Evolutionary conservation across 192 early-diverging fungal genomes (phyloP).

Genomic region (Podochytrium sp.): DNA sequence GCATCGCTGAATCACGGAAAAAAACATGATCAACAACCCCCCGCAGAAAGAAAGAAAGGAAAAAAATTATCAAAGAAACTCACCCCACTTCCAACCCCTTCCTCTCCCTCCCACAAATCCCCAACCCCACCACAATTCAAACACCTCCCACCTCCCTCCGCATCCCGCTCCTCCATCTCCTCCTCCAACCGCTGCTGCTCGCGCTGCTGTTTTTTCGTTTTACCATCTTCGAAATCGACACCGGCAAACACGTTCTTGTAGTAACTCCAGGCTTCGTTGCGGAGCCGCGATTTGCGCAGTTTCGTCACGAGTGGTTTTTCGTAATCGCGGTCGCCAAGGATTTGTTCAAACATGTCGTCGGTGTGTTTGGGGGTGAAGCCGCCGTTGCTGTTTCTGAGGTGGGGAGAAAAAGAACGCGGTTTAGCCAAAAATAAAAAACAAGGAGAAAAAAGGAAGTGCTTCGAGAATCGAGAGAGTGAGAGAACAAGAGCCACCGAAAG

Average conservation of each 20-base stretch:
- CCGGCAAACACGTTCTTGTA: conserved; percentile 21
- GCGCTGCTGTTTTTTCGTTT: neutral
- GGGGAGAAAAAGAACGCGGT: neutral
- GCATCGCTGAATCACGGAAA: conserved; percentile 29
- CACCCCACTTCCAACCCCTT: neutral
- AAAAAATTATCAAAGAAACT: neutral
- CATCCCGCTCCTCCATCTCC: conserved; percentile 1
- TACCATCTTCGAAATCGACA: conserved; percentile 20
- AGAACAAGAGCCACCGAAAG: conserved; percentile 37
- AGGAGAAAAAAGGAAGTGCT: conserved; percentile 1
- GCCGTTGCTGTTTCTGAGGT: conserved; percentile 17
- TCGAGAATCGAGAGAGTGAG: neutral
- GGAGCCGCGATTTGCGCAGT: conserved; percentile 14
- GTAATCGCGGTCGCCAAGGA: conserved; percentile 27
- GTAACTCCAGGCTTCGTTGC: conserved; percentile 19
- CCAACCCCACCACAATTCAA: conserved; percentile 15
- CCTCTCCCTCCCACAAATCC: neutral
- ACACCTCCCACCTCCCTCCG: conserved; percentile 3
- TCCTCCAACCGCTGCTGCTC: neutral
- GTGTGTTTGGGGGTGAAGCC: conserved; percentile 12
- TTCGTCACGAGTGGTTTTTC: conserved; percentile 21
- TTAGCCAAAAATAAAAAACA: conserved; percentile 1
- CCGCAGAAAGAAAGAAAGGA: neutral
- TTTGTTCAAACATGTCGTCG: neutral
- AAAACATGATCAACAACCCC: too few relatives aligned